Conservation (phyloP, 805 yeast genomes). For the Monosporozyma yasuniensis region DNA sequence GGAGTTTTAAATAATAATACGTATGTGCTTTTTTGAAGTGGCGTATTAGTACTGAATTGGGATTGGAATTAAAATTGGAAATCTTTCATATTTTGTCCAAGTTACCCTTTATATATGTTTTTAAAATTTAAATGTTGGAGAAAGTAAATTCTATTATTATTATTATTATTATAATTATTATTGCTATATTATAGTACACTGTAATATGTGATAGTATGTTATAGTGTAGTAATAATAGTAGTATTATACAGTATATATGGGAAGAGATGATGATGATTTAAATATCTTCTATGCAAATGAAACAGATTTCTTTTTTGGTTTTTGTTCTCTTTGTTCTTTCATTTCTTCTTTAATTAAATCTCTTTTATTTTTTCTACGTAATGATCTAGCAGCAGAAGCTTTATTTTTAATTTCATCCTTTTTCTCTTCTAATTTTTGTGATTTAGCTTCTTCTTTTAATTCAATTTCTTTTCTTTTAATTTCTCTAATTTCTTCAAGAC, state of each 20-base stretch:
- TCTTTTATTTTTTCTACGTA: constrained; percentile 50
- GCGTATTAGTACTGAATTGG: too few species aligned
- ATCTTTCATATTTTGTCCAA: neutral
- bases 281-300: constrained; percentile 29
- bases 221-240: neutral
- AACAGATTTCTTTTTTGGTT: constrained; percentile 33
- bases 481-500: constrained; percentile 84
- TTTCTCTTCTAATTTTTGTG: constrained; percentile 61
- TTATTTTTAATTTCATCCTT: constrained; percentile 68
- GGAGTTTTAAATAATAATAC: too few species aligned
- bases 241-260: too few species aligned
- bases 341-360: constrained; percentile 8
- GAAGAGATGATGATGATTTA: neutral
- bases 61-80: neutral
- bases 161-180: too few species aligned
- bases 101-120: neutral
- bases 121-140: neutral
- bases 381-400: constrained; percentile 58
- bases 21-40: too few species aligned
- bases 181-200: neutral
- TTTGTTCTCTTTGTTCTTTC: constrained; percentile 4
- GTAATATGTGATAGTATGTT: neutral
- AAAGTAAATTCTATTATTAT: neutral
- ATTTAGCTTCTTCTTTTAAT: constrained; percentile 64
- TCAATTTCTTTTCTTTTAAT: constrained; percentile 81